These are phyloP conservation scores for Thalassia testudinum DNA, from an alignment of 116 monocot genomes.

Conservation along the genomic window DNA sequence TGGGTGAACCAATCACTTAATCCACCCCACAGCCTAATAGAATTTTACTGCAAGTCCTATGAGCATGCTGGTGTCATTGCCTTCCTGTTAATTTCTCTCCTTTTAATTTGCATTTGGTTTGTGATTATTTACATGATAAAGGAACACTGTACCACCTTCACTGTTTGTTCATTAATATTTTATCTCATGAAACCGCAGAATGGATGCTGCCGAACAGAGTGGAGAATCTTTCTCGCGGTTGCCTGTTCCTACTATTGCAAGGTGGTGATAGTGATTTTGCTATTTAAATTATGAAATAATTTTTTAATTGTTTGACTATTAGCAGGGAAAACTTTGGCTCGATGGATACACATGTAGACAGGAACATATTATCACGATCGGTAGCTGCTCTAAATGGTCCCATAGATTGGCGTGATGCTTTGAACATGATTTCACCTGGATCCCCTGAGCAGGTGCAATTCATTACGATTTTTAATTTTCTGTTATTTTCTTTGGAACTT, in stretches of 20 bases:
- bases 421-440: conserved; percentile 66
- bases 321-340: conserved; percentile 41
- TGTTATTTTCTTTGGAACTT: background rate
- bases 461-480: background rate
- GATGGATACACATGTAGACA: conserved; percentile 47
- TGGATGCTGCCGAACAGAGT: conserved; percentile 89
- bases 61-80: no score
- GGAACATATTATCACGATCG: conserved; percentile 33
- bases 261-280: conserved; percentile 19
- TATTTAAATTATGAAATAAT: no score
- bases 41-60: no score
- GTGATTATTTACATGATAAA: no score
- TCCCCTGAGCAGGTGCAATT: conserved; percentile 91
- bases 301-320: conserved; percentile 4
- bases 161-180: conserved; percentile 8
- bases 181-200: conserved; percentile 19
- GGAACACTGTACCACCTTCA: no score
- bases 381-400: conserved; percentile 41
- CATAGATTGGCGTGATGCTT: conserved; percentile 88
- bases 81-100: no score
- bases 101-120: no score
- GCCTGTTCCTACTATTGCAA: conserved; percentile 29
- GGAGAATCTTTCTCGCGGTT: conserved; percentile 64
- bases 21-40: no score
- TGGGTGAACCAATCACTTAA: no score